phyloP scores from a whole-genome alignment of 1,139 yeast species.

The Kodamaea fungicola region DNA sequence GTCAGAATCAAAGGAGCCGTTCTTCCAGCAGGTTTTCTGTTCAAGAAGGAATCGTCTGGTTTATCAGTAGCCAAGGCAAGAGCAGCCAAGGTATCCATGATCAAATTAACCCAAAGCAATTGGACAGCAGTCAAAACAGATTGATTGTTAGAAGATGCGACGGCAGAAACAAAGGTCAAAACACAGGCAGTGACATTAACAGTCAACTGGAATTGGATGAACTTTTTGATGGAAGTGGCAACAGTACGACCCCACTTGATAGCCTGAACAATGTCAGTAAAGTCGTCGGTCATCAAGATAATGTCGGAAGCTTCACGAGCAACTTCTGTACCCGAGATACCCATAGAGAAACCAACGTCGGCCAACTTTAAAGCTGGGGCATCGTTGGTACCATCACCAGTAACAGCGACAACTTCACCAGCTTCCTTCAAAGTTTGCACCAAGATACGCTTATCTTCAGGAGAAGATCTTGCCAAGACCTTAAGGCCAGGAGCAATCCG shows the following conservation, averaged over 20 bases:
- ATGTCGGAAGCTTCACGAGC: conserved; percentile 96
- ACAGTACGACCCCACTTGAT: conserved; percentile 99
- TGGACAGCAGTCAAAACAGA: conserved; percentile 97
- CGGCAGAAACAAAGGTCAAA: conserved; percentile 90
- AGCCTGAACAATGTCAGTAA: conserved; percentile 94
- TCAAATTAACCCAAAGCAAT: conserved; percentile 92
- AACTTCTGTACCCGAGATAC: conserved; percentile 89
- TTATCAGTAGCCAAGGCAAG: conserved; percentile 97
- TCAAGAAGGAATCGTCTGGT: conserved; percentile 77
- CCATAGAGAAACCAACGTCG: conserved; percentile 94
- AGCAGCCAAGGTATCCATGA: conserved; percentile 98
- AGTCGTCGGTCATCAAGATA: conserved; percentile 92
- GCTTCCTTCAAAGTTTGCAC: conserved; percentile 77
- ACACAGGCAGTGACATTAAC: conserved; percentile 95
- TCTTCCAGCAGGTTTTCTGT: conserved; percentile 84
- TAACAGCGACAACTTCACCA: conserved; percentile 96
- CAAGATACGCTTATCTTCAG: conserved; percentile 86
- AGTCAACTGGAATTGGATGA: conserved; percentile 92
- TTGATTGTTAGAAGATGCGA: conserved; percentile 69
- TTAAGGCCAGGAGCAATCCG: conserved; percentile 65
- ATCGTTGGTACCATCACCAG: conserved; percentile 98
- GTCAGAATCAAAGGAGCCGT: conserved; percentile 75
- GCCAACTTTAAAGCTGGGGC: conserved; percentile 93
- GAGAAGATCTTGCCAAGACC: conserved; percentile 91
- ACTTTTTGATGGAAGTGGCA: conserved; percentile 88